Evolutionary conservation across 768 basidiomycete genomes (phyloP), one percentile per base, ranked within the genome.

Genomic region (Rhodotorula sphaerocarpa): DNA sequence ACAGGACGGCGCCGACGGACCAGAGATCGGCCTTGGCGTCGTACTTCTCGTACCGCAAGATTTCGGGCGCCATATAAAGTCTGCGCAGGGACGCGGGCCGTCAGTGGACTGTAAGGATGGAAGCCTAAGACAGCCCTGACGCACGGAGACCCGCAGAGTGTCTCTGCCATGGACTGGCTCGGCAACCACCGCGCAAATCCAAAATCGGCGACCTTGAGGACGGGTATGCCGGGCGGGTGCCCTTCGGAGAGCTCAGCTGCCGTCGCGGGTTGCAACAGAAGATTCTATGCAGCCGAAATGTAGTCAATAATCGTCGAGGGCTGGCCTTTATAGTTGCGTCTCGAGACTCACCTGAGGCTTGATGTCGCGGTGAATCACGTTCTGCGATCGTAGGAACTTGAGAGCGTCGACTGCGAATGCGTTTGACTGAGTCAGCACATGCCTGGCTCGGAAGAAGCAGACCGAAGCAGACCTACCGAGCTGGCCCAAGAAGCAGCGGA

Each of bases 51-150:
- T 95, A 95, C 21, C 88, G 84, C 16, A 99, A 78, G 71, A 99
- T 97, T 76, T 99, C 95, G 0, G 95, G 95, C 0, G 95, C 95
- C 95, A 97, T 99, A 77, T 99, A 99, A 34, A 99, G 77, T 51
- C 90, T 91, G 59, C 10, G 20, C 27, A 10, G 7, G 0, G 42
- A 4, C 51, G 48, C 18, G n/a, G n/a, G n/a, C n/a, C n/a, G n/a
- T n/a, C n/a, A n/a, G n/a, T n/a, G n/a, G n/a, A n/a, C n/a, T n/a
- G n/a, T n/a, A n/a, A n/a, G n/a, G n/a, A n/a, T n/a, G n/a, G n/a
- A n/a, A n/a, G n/a, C n/a, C n/a, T n/a, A 20, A 14, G 25, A 5
- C 3, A 5, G 16, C 39, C 3, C 15, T 0, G 20, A 82, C 89
- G 76, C 73, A 92, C 85, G 93, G 95, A 18, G 91, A 95, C 5